Conservation (phyloP, 2,329 filamentous ascomycete genomes). For the Fusarium verrucosum region DNA sequence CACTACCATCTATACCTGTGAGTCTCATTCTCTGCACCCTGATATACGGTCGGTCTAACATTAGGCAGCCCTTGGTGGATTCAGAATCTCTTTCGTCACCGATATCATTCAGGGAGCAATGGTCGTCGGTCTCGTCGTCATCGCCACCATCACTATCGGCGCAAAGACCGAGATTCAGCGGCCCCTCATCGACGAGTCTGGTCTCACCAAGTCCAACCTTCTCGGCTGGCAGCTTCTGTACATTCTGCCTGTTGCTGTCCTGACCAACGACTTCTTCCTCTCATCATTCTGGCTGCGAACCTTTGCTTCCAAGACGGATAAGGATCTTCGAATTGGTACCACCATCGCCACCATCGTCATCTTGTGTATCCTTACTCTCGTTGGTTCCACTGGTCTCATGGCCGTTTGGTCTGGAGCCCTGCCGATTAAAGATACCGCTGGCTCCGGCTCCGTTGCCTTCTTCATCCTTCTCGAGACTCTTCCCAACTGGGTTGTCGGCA, state of each 20-base stretch:
- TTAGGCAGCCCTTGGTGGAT: conserved; percentile 76
- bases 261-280: conserved; percentile 89
- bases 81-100: conserved; percentile 84
- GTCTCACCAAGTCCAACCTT: conserved; percentile 72
- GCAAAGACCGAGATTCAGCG: conserved; percentile 77
- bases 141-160: conserved; percentile 81
- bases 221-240: conserved; percentile 88
- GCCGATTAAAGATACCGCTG: conserved; percentile 64
- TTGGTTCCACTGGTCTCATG: conserved; percentile 77
- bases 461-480: conserved; percentile 78
- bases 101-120: conserved; percentile 84
- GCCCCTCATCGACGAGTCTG: conserved; percentile 72
- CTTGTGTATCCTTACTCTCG: conserved; percentile 75
- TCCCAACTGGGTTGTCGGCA: conserved; percentile 82
- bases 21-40: conserved; percentile 29
- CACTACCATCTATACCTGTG: conserved; percentile 86
- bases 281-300: conserved; percentile 86
- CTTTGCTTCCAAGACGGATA: conserved; percentile 82
- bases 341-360: conserved; percentile 72
- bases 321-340: conserved; percentile 78
- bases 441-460: conserved; percentile 73
- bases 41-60: background rate
- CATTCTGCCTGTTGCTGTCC: conserved; percentile 80
- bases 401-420: conserved; percentile 81
- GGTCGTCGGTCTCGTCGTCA: conserved; percentile 77